phyloP scores from a whole-genome alignment of 345 rosid species.

The Corchorus capsularis region DNA sequence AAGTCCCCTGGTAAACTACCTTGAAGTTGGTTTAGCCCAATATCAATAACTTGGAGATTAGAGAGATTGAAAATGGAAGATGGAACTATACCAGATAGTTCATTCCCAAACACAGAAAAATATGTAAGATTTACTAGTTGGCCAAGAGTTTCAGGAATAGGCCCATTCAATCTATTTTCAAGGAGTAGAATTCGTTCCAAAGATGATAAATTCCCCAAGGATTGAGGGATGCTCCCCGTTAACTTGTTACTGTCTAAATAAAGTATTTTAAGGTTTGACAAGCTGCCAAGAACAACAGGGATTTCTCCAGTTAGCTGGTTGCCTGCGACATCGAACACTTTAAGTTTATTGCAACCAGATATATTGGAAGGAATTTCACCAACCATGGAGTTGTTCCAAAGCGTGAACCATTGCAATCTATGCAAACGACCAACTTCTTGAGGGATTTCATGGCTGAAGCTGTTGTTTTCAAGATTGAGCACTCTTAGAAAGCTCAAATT shows the following conservation, averaged over 20 bases:
- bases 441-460: slow-evolving; percentile 7
- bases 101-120: too few relatives aligned
- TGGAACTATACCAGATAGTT: too few relatives aligned
- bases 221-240: slow-evolving; percentile 12
- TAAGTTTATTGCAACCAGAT: slow-evolving; percentile 13
- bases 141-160: too few relatives aligned
- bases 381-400: background rate
- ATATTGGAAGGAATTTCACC: slow-evolving; percentile 30
- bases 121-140: too few relatives aligned
- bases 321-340: fast-evolving
- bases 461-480: slow-evolving; percentile 11
- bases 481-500: slow-evolving; percentile 3
- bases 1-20: too few relatives aligned
- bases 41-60: too few relatives aligned
- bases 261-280: background rate
- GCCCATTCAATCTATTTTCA: too few relatives aligned
- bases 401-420: background rate
- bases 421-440: slow-evolving; percentile 15
- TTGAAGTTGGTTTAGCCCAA: too few relatives aligned
- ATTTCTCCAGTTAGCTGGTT: slow-evolving; percentile 9
- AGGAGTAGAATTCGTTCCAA: too few relatives aligned
- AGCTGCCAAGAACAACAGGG: background rate
- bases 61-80: too few relatives aligned
- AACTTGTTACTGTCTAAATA: background rate
- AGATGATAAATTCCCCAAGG: background rate